phyloP scores from a whole-genome alignment of 352 stramenopile genomes.

The Globisporangium radiosum region DNA sequence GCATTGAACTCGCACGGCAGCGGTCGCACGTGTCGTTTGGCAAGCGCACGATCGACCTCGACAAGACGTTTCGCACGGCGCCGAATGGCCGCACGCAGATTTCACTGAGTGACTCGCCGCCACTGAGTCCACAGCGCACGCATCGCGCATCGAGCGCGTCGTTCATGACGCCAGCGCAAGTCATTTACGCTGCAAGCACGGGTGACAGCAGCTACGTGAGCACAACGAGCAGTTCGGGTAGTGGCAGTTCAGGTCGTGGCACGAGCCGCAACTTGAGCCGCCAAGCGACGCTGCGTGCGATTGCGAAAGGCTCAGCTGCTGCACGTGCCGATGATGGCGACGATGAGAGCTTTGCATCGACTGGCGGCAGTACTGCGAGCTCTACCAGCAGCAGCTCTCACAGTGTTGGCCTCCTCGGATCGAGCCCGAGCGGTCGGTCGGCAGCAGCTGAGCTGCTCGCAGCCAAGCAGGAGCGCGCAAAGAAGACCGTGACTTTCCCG shows the following conservation, averaged over 20 bases:
- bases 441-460: slow-evolving; percentile 7
- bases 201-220: slow-evolving; percentile 13
- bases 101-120: slow-evolving; percentile 20
- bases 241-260: slow-evolving; percentile 4
- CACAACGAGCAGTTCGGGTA: slow-evolving; percentile 9
- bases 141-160: slow-evolving; percentile 14
- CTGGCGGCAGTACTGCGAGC: slow-evolving; percentile 2
- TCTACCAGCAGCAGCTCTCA: background rate
- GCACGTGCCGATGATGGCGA: background rate
- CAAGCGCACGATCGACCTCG: slow-evolving; percentile 35
- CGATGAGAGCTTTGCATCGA: slow-evolving; percentile 14
- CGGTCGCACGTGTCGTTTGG: slow-evolving; percentile 45
- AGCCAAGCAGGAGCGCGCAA: slow-evolving; percentile 22
- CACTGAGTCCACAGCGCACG: slow-evolving; percentile 5
- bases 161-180: slow-evolving; percentile 23
- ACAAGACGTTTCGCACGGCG: slow-evolving; percentile 50
- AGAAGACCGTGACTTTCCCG: slow-evolving; percentile 64
- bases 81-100: slow-evolving; percentile 34
- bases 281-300: slow-evolving; percentile 15
- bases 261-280: slow-evolving; percentile 8
- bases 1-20: slow-evolving; percentile 41
- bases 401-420: background rate
- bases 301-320: slow-evolving; percentile 19
- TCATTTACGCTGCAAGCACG: slow-evolving; percentile 15
- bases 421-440: slow-evolving; percentile 4